Base-by-base conservation (phyloP, 2,329 filamentous ascomycete genomes). In the Magnaporthiopsis incrustans region DNA sequence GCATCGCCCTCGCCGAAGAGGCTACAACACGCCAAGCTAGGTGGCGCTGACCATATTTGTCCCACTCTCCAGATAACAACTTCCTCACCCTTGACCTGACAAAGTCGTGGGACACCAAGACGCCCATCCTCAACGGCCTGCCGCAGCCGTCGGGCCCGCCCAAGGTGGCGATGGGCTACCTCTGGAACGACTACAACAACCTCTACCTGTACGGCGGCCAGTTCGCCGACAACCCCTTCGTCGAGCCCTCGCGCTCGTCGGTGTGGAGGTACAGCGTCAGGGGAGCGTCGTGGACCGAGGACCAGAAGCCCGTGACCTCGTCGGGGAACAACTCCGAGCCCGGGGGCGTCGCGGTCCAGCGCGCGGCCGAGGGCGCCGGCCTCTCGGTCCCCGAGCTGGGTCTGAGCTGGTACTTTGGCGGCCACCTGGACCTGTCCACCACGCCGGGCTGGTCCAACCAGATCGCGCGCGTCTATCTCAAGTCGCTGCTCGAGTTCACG, bases 361-460 rank as follows among this genome's bases (percentile, higher is more conserved):
- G 89, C 59, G 82, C 89, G 2, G 89, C 89, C 1, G 90, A 93
- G 72, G 90, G 90, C 8, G 88, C 90, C 14, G 89, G 89, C 0
- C 75, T 90, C 18, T 89, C 85, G 33, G 85, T 92, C 0, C 85
- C 88, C 0, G 84, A 87, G 63, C 76, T 92, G 0, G 89, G 89
- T 0, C 76, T 88, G 60, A 90, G 88, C 38, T 93, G 86, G 80
- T 93, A 91, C 73, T 93, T 93, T 74, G 90, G 89, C 32, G 90
- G 90, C 0, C 90, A 92, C 73, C 77, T 90, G 7, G 89, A 93
- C 72, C 72, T 75, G 70, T 76, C 76, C 14, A 85, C 82, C 5
- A 87, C 71, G 1, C 68, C 68, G 66, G 67, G 70, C 59, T 92
- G 90, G 90, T 86, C 86, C n/a, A 82, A 83, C 62, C 81, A 85